Evolutionary conservation across 176 grass and related monocot species (phyloP).

Genomic region (Rhynchospora pubera): DNA sequence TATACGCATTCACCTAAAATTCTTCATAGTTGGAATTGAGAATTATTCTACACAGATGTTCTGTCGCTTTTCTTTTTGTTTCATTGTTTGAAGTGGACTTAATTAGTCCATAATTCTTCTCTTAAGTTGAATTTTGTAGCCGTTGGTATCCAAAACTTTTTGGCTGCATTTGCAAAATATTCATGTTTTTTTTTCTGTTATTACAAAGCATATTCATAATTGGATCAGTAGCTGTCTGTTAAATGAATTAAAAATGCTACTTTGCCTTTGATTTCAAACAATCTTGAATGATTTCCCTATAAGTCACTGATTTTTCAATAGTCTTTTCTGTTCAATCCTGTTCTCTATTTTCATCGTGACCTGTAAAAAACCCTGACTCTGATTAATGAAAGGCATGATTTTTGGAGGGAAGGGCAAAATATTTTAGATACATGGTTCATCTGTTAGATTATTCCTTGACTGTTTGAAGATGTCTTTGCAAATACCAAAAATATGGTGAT

Average conservation of each 20-base stretch:
- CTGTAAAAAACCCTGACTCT: background rate
- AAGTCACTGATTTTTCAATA: no score
- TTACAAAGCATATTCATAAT: background rate
- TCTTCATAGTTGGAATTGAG: no score
- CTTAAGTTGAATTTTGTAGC: no score
- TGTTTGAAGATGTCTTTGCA: background rate
- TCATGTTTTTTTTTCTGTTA: no score
- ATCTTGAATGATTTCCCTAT: background rate
- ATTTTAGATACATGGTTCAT: background rate
- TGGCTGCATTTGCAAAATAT: no score
- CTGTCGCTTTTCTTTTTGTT: no score
- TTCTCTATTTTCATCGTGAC: background rate
- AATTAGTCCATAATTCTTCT: no score
- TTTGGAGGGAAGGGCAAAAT: background rate
- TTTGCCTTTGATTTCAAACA: background rate
- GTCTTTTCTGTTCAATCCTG: background rate
- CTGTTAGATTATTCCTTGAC: background rate
- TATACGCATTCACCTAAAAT: no score
- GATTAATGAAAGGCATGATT: background rate
- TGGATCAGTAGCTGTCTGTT: background rate
- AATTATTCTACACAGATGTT: no score
- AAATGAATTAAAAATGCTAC: background rate
- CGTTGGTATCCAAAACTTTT: no score
- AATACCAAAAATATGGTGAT: background rate
- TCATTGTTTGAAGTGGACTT: no score